Base-by-base conservation (phyloP, 306 rosid species). In the Castanospermum australe region DNA sequence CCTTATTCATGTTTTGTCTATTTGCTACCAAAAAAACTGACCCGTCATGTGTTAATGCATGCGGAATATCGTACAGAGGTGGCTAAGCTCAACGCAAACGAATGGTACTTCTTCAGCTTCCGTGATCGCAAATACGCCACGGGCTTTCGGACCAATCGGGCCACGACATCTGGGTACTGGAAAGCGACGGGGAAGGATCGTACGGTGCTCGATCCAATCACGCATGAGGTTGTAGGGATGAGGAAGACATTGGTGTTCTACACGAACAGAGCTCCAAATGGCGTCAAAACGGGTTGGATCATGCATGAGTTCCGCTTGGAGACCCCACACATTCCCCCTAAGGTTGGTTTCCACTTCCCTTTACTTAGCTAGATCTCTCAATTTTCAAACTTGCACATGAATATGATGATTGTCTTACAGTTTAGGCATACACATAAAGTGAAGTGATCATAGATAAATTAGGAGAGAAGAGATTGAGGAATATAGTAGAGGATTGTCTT, bases 141-240 rank as follows among this genome's bases (percentile, higher is more conserved):
- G 0, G 99, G 99, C 1, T 95, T 75, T 50, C 73, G 99, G 4
- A 90, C 99, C 25, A 95, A 96, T 24, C 81, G 99, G 15, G 99
- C 99, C 0, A 96, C 99, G 0, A 84, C 80, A 41, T 74, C 84
- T 22, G 99, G 99, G 0, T 96, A 96, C 78, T 96, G 99, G 99
- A 96, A 96, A 82, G 99, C 99, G 0, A 96, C 99, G 0, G 99
- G 99, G 61, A 96, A 96, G 73, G 99, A 96, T 79, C 98, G 99
- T 0, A 85, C 85, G 75, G 97, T 96, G 80, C 4, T 86, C 5
- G 91, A 93, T 66, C 94, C 97, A 9, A 33, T 69, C 1, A 88
- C 93, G 0, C 75, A 84, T 10, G 97, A 93, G 78, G 85, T 89
- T 44, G 91, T 96, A 69, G 99, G 99, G 79, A 95, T 93, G 99